Evolutionary conservation across 2,329 filamentous ascomycete species (phyloP), one percentile per base, ranked within the genome.

Genomic region (Mollisiaceae sp.): DNA sequence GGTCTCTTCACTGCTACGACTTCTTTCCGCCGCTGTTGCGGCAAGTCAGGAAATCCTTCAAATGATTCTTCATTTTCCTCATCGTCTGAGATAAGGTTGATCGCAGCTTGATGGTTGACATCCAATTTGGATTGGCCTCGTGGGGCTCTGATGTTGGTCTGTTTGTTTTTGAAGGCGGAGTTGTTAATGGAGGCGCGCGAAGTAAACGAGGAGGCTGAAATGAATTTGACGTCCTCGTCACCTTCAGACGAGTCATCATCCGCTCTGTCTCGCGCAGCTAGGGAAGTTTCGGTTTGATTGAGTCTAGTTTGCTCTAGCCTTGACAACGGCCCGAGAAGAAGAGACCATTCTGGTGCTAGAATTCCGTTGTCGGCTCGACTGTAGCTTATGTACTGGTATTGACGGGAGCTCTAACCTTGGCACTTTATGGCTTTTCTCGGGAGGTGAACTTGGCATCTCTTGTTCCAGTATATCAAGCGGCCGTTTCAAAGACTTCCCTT

Each of bases 21-120:
- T 41, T 50, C 24, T 20, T 43, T 41, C 22, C n/a, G 6, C 14
- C 15, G 5, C 35, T 24, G 6, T 60, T 1, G 9, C 12, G 35
- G 39, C 36, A 14, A 32, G 39, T 9, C 22, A 4, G 20, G 18
- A 8, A 41, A 22, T 6, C 18, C 11, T 57, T 38, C 14, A 22
- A 24, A 15, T 20, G 1, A 9, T 3, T 45, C 43, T 18, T 62
- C 52, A 27, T 61, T 60, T n/a, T 60, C 55, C 38, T 69, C 67
- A n/a, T 65, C 59, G 20, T 69, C 65, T 4, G 66, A 65, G 9
- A 67, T 24, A 2, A 69, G 64, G 36, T 59, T 66, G 52, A 66
- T 61, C 11, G 66, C 24, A 32, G 59, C 15, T 27, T 22, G 45
- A 4, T 24, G n/a, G n/a, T n/a, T 50, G 27, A 6, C 27, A 32